phyloP scores from a whole-genome alignment of 1,284 basidiomycete genomes.

The Trichosporon coremiiforme region DNA sequence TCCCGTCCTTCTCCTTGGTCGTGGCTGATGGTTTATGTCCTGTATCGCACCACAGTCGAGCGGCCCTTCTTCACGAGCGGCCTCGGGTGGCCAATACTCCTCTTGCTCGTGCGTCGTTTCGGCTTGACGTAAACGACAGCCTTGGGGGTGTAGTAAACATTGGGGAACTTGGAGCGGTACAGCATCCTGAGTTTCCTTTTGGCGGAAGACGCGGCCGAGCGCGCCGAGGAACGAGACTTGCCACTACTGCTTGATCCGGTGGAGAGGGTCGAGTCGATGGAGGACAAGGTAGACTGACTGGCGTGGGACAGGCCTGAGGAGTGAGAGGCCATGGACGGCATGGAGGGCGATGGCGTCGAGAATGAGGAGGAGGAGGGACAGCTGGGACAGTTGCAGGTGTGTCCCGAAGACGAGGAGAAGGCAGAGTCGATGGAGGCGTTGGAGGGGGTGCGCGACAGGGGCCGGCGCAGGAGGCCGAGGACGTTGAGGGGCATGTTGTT shows the following conservation, averaged over 20 bases:
- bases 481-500: neutral
- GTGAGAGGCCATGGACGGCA: neutral
- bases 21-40: too few relatives aligned
- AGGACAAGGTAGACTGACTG: neutral
- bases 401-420: neutral
- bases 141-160: neutral
- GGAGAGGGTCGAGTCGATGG: neutral
- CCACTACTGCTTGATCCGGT: neutral
- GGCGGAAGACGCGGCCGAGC: neutral
- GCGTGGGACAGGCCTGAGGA: neutral
- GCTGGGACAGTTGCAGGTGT: neutral
- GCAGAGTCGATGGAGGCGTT: neutral
- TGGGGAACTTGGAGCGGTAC: conserved; percentile 6
- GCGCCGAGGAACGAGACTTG: neutral
- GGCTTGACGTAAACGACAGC: conserved; percentile 1
- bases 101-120: neutral
- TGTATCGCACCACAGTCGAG: neutral
- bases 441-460: neutral
- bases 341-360: neutral
- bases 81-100: neutral
- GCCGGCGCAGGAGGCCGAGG: neutral
- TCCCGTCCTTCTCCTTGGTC: too few relatives aligned
- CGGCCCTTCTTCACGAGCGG: neutral
- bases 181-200: neutral
- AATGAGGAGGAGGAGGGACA: neutral